Evolutionary conservation across 2,329 filamentous ascomycete species (phyloP).

Genomic region (Cladophialophora bantiana): DNA sequence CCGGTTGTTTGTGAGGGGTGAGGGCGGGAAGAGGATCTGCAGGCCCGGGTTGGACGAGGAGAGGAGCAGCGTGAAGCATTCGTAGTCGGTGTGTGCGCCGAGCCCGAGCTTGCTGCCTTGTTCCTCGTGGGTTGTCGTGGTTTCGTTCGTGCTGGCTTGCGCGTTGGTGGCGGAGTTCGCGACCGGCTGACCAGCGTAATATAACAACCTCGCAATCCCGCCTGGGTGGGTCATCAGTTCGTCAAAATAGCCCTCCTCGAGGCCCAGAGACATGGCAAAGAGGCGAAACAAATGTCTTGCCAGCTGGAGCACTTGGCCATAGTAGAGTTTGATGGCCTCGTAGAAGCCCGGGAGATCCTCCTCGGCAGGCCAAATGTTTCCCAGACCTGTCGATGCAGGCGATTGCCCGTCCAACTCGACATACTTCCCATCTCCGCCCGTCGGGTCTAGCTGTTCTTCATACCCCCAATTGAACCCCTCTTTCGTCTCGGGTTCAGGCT

Average conservation of each 20-base stretch:
- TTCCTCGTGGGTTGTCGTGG: slow-evolving; percentile 8
- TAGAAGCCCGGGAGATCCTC: slow-evolving; percentile 52
- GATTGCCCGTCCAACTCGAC: slow-evolving; percentile 38
- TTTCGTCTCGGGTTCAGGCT: slow-evolving; percentile 36
- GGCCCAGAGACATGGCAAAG: slow-evolving; percentile 63
- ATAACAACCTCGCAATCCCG: slow-evolving; percentile 40
- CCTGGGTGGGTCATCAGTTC: slow-evolving; percentile 60
- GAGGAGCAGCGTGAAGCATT: slow-evolving; percentile 59
- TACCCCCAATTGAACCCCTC: slow-evolving; percentile 42
- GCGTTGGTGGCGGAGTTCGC: slow-evolving; percentile 1
- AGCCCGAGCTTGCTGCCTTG: slow-evolving; percentile 35
- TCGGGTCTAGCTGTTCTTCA: slow-evolving; percentile 38
- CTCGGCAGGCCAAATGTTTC: slow-evolving; percentile 40
- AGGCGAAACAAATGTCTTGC: slow-evolving; percentile 60
- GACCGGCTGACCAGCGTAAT: slow-evolving; percentile 40
- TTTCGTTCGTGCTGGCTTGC: background rate
- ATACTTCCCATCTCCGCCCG: slow-evolving; percentile 34
- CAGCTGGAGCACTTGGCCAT: slow-evolving; percentile 57
- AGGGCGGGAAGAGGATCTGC: slow-evolving; percentile 41
- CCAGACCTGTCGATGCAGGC: slow-evolving; percentile 18
- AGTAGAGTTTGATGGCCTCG: slow-evolving; percentile 56
- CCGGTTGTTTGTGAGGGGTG: slow-evolving; percentile 31
- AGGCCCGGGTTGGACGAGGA: slow-evolving; percentile 39
- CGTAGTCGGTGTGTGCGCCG: slow-evolving; percentile 48
- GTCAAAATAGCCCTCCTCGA: slow-evolving; percentile 65